Evolutionary conservation across 768 basidiomycete species (phyloP).

Genomic region (Boletus pseudo-olivaceus): DNA sequence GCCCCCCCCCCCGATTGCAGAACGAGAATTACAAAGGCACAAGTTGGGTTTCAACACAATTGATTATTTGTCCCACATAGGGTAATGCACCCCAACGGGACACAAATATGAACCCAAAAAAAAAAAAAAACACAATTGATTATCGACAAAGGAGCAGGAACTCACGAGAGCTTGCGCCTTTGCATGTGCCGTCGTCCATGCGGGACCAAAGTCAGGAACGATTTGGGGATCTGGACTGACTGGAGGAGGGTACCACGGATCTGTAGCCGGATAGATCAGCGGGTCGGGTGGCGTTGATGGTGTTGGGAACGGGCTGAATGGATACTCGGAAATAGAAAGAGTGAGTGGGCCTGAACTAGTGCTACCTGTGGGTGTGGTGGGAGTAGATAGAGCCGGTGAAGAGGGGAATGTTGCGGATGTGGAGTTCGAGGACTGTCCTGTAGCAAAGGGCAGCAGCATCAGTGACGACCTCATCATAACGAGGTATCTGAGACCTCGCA

Average conservation of each 20-base stretch:
- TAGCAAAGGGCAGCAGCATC: slow-evolving; percentile 4
- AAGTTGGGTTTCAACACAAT: no score
- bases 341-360: slow-evolving; percentile 16
- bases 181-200: slow-evolving; percentile 52
- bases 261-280: slow-evolving; percentile 47
- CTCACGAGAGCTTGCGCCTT: slow-evolving; percentile 43
- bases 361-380: not conserved
- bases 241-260: slow-evolving; percentile 47
- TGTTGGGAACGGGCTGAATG: slow-evolving; percentile 55
- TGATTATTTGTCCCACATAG: no score
- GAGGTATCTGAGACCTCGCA: not conserved
- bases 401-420: not conserved
- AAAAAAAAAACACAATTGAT: no score
- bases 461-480: not conserved
- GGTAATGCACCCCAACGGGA: no score
- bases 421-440: slow-evolving; percentile 1
- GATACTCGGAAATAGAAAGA: slow-evolving; percentile 34
- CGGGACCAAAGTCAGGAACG: slow-evolving; percentile 37
- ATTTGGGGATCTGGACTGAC: slow-evolving; percentile 35
- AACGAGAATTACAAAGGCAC: no score
- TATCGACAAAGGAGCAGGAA: no score
- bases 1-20: no score
- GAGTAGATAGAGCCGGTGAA: not conserved
- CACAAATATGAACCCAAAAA: no score
- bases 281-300: slow-evolving; percentile 49